phyloP scores from a whole-genome alignment of 768 basidiomycete species.

The Suillus tomentosus region DNA sequence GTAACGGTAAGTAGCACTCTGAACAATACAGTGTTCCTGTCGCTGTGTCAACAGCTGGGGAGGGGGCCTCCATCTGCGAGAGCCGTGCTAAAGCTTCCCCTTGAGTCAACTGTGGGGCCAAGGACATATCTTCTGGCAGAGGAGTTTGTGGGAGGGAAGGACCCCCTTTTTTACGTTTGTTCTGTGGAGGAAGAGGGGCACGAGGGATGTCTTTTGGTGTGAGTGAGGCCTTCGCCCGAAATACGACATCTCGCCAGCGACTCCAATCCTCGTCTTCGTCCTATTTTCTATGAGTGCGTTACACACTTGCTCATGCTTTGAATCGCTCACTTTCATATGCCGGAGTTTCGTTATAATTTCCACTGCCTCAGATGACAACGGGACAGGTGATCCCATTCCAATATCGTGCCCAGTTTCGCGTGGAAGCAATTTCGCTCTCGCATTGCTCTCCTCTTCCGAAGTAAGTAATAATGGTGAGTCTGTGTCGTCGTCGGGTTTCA shows the following conservation, averaged over 20 bases:
- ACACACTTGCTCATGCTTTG: not conserved
- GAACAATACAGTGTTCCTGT: conserved; percentile 70
- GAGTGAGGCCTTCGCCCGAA: conserved; percentile 69
- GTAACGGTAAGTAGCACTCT: conserved; percentile 90
- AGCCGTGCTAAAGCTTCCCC: conserved; percentile 51
- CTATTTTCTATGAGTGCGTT: conserved; percentile 35
- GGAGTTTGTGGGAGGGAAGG: not conserved
- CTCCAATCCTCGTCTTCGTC: conserved; percentile 90
- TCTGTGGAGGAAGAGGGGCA: conserved; percentile 58
- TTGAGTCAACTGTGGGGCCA: conserved; percentile 40
- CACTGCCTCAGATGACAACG: conserved; percentile 75
- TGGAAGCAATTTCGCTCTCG: conserved; percentile 55
- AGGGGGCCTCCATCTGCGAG: conserved; percentile 22
- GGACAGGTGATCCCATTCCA: conserved; percentile 84
- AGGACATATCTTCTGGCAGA: not conserved
- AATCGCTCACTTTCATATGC: conserved; percentile 70
- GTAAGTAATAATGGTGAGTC: not conserved
- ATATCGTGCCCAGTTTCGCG: conserved; percentile 87
- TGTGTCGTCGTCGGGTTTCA: not conserved
- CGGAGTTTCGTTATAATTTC: conserved; percentile 76
- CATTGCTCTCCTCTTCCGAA: conserved; percentile 9
- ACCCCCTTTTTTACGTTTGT: conserved; percentile 60
- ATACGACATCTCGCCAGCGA: conserved; percentile 84
- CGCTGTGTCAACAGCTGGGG: conserved; percentile 37
- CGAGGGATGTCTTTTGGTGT: conserved; percentile 31